Evolutionary conservation across 225 moss, liverwort and hornwort genomes (phyloP).

Genomic region (Anthoceros angustus): DNA sequence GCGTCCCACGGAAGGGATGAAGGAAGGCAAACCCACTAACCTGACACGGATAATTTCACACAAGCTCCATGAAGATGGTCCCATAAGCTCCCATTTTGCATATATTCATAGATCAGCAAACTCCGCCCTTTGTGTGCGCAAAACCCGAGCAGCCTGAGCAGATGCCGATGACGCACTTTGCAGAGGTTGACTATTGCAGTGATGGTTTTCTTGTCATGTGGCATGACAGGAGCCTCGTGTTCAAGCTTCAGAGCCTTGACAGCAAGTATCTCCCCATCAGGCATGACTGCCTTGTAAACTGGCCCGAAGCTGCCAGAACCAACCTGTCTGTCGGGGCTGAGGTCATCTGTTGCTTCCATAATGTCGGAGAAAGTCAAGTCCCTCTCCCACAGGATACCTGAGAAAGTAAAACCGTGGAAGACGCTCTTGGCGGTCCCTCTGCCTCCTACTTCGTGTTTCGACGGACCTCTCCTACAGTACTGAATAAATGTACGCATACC

Average conservation of each 20-base stretch:
- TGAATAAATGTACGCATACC: neutral
- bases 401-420: neutral
- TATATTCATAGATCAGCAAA: neutral
- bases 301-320: neutral
- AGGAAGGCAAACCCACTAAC: neutral
- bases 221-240: neutral
- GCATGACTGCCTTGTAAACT: slow-evolving; percentile 5
- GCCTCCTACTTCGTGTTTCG: neutral
- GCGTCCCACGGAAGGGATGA: neutral
- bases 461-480: neutral
- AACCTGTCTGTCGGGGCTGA: neutral
- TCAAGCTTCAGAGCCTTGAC: neutral
- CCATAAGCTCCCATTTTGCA: slow-evolving; percentile 1
- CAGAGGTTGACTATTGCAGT: neutral
- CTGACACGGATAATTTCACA: neutral
- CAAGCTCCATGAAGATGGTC: slow-evolving; percentile 3
- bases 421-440: neutral
- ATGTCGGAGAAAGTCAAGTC: slow-evolving; percentile 1
- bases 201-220: neutral
- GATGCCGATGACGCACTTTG: neutral
- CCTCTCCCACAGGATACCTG: neutral
- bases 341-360: slow-evolving; percentile 1
- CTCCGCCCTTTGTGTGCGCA: slow-evolving; percentile 2
- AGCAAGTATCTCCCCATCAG: neutral
- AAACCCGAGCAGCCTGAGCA: slow-evolving; percentile 2